These are phyloP conservation scores for Antitrichia curtipendula DNA, from an alignment of 225 moss, liverwort and hornwort genomes.

Conservation along the genomic window DNA sequence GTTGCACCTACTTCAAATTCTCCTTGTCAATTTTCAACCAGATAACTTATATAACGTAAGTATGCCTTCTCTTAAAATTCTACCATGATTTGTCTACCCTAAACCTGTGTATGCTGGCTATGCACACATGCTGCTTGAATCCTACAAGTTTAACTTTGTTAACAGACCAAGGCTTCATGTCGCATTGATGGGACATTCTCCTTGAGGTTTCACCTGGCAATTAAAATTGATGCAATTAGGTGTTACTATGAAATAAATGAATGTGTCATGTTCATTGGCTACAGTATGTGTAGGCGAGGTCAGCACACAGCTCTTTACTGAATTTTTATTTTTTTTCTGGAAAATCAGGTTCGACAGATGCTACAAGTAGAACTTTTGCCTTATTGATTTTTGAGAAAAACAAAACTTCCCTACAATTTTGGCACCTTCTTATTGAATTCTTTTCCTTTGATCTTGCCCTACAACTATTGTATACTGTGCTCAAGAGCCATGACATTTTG, in stretches of 20 bases:
- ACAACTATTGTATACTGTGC: not conserved
- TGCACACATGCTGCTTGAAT: not conserved
- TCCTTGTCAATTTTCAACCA: not conserved
- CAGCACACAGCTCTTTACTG: accelerated
- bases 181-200: not conserved
- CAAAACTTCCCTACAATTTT: accelerated
- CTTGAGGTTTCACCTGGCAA: not conserved
- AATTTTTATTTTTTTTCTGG: too few relatives aligned
- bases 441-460: accelerated
- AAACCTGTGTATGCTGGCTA: not conserved
- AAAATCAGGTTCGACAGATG: not conserved
- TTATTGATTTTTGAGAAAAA: not conserved
- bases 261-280: not conserved
- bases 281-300: not conserved
- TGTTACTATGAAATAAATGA: not conserved
- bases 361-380: too few relatives aligned
- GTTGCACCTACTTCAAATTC: not conserved
- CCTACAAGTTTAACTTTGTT: not conserved
- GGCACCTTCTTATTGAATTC: not conserved
- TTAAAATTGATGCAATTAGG: not conserved
- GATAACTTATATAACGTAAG: not conserved
- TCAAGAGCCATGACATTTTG: not conserved
- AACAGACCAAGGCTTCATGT: accelerated
- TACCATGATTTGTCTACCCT: not conserved
- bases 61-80: not conserved